phyloP scores from a whole-genome alignment of 1,139 yeast genomes.

The Geotrichum histeridarum region DNA sequence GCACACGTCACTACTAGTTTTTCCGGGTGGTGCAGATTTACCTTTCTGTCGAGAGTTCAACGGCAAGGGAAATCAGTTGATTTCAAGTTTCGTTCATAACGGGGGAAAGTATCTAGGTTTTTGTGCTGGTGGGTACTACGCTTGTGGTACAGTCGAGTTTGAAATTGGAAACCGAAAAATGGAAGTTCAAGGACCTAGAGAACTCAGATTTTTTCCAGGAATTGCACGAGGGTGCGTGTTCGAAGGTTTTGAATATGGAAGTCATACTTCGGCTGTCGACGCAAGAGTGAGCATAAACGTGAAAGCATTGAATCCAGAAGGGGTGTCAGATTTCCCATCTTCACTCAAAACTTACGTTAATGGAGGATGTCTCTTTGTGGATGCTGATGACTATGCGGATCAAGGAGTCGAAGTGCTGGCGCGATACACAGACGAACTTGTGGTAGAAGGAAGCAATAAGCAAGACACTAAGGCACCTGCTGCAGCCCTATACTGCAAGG shows the following conservation, averaged over 20 bases:
- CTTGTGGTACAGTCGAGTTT: slow-evolving; percentile 71
- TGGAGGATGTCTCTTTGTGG: slow-evolving; percentile 84
- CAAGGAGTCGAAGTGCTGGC: slow-evolving; percentile 66
- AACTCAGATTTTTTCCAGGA: slow-evolving; percentile 77
- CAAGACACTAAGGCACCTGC: slow-evolving; percentile 41
- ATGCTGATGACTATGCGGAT: slow-evolving; percentile 53
- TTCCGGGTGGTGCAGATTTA: slow-evolving; percentile 96
- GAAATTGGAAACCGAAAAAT: slow-evolving; percentile 62
- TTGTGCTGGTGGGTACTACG: slow-evolving; percentile 96
- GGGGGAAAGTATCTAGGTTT: slow-evolving; percentile 86
- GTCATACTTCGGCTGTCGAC: slow-evolving; percentile 70
- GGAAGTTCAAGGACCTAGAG: slow-evolving; percentile 85
- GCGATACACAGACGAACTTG: slow-evolving; percentile 47
- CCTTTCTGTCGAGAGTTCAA: slow-evolving; percentile 70
- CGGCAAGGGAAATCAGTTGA: slow-evolving; percentile 60
- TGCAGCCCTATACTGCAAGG: slow-evolving; percentile 61
- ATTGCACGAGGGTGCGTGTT: slow-evolving; percentile 74
- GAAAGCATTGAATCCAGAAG: slow-evolving; percentile 2
- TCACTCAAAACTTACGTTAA: slow-evolving; percentile 53
- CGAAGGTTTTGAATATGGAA: slow-evolving; percentile 71
- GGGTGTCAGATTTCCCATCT: not conserved
- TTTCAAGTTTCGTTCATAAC: slow-evolving; percentile 57
- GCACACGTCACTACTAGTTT: slow-evolving; percentile 70
- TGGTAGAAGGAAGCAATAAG: slow-evolving; percentile 41
- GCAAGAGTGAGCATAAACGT: slow-evolving; percentile 44